phyloP scores from a whole-genome alignment of 345 rosid genomes.

The Streptanthus diversifolius region DNA sequence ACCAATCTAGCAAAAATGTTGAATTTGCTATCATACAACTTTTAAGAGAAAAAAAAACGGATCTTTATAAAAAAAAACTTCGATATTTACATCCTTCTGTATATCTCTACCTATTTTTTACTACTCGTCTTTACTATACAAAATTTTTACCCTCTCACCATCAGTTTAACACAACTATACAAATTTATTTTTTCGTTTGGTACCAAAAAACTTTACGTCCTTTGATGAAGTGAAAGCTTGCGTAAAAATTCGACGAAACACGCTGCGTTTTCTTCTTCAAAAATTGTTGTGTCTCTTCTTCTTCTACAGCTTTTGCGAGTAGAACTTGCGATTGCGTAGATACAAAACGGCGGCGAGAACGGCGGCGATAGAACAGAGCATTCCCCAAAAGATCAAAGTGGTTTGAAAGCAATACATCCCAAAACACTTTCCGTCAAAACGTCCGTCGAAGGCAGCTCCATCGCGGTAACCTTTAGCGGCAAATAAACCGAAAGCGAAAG shows the following conservation, averaged over 20 bases:
- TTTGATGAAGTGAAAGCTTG: not conserved
- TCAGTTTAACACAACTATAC: not conserved
- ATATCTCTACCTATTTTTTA: not conserved
- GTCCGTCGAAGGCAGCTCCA: conserved; percentile 18
- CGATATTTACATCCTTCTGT: not conserved
- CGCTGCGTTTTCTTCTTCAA: not conserved
- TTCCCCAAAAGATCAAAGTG: conserved; percentile 73
- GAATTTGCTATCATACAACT: not conserved
- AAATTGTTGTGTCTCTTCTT: not conserved
- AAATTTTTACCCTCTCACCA: not conserved
- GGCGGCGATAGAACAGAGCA: conserved; percentile 52
- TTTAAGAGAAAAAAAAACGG: not conserved
- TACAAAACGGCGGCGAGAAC: conserved; percentile 48
- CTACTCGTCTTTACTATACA: not conserved
- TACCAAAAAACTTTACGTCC: not conserved
- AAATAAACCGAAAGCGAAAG: conserved; percentile 59
- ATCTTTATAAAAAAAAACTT: not conserved
- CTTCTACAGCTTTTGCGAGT: conserved; percentile 27
- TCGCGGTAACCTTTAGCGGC: conserved; percentile 67
- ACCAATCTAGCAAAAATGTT: not conserved
- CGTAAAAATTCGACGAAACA: not conserved
- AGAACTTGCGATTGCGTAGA: conserved; percentile 53
- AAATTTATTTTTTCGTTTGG: not conserved
- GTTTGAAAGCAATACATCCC: conserved; percentile 60
- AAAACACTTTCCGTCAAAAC: conserved; percentile 48